These are phyloP conservation scores for Firmiana major DNA, from an alignment of 345 rosid genomes.

Conservation along the genomic window DNA sequence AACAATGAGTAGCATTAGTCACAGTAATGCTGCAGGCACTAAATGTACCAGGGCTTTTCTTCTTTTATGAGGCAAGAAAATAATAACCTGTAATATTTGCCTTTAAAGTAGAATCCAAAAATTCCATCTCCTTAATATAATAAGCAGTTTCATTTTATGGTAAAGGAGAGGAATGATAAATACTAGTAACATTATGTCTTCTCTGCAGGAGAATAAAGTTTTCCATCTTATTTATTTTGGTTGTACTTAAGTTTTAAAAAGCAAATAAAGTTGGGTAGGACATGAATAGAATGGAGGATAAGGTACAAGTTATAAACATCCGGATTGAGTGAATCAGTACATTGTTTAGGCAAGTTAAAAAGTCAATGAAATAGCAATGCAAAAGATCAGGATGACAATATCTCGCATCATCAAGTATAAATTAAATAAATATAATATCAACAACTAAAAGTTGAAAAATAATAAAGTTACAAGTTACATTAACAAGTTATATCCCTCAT, in stretches of 20 bases:
- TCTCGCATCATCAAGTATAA: not conserved
- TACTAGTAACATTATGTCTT: not conserved
- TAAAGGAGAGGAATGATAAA: slow-evolving; percentile 6
- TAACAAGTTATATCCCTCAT: not conserved
- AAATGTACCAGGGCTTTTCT: not conserved
- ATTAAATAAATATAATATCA: not conserved
- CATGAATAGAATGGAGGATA: not conserved
- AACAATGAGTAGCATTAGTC: not conserved
- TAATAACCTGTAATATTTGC: not conserved
- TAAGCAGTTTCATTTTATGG: not conserved
- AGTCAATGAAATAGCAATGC: not conserved
- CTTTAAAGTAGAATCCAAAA: not conserved
- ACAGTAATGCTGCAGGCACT: not conserved
- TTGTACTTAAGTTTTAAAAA: not conserved
- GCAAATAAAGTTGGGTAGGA: not conserved
- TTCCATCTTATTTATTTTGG: not conserved
- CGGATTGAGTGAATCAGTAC: not conserved
- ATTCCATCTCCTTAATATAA: not conserved
- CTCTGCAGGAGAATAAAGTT: not conserved
- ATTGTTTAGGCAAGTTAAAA: not conserved
- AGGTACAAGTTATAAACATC: not conserved
- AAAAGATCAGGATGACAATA: not conserved
- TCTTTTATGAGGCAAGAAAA: not conserved
- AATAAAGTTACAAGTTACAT: not conserved
- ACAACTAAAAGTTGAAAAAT: not conserved